Evolutionary conservation across 345 rosid species (phyloP).

Genomic region (Melaleuca alternifolia): DNA sequence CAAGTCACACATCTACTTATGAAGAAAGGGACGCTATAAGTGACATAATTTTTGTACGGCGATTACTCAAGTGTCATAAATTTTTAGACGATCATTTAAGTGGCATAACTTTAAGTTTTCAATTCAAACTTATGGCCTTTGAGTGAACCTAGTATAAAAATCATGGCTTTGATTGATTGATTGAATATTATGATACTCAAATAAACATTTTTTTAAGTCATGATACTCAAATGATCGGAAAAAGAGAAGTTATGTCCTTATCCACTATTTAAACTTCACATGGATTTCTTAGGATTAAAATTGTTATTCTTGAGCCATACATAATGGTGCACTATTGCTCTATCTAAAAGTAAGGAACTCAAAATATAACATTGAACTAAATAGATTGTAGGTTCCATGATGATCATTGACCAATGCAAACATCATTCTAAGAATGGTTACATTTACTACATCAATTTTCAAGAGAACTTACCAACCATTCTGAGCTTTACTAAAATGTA

Average conservation of each 20-base stretch:
- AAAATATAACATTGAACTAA: not conserved
- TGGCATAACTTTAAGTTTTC: not conserved
- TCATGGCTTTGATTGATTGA: no score
- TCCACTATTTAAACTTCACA: not conserved
- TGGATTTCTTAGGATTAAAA: not conserved
- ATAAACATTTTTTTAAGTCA: not conserved
- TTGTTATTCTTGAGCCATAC: not conserved
- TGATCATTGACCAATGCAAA: not conserved
- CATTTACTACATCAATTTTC: not conserved
- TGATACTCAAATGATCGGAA: not conserved
- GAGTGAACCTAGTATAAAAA: no score
- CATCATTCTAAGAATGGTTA: not conserved
- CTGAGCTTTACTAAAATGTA: not conserved
- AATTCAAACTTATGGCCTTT: no score
- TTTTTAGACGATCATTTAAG: not conserved
- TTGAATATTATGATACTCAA: no score
- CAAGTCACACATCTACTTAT: not conserved
- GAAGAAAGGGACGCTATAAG: not conserved
- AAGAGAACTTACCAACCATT: not conserved
- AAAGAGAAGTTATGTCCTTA: not conserved
- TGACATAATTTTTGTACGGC: not conserved
- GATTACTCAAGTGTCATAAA: not conserved
- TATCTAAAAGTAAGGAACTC: not conserved
- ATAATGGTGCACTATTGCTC: not conserved
- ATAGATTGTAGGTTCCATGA: not conserved